Evolutionary conservation across 1,284 basidiomycete genomes (phyloP), one percentile per base, ranked within the genome.

Genomic region (Bjerkandera adusta): DNA sequence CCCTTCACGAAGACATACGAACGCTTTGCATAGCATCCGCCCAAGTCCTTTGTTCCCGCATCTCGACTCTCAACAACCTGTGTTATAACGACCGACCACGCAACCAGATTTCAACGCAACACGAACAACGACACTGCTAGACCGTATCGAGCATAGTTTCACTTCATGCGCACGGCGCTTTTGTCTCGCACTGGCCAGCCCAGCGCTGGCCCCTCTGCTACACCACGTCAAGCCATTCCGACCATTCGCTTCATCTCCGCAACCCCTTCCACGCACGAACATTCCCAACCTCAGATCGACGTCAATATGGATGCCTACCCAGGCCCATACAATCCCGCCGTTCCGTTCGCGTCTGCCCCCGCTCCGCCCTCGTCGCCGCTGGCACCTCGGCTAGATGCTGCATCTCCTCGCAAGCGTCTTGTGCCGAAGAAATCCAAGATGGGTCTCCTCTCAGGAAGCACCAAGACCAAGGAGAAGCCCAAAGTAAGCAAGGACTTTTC

Each of bases 361-460:
- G 61, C 22, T 51, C 57, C 1, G 60, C 67, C 1, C n/a, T n/a
- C n/a, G n/a, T 59, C 62, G 1, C 59, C 64, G 22, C 65, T 67
- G 25, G 56, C 60, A 21, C 68, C 67, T 63, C 50, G 68, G 57
- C 37, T 64, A 60, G 59, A 45, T 52, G 59, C 61, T 26, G 52
- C 62, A 7, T 53, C 60, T 5, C 60, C 68, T 0, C 72, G 75
- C 27, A 79, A 71, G 49, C 77, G 77, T 13, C 73, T 88, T 51
- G 79, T 87, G n/a, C 85, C 83, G 10, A 88, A 86, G 67, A 87
- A 86, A 61, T 82, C 79, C 4, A 87, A 81, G 56, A 72, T 87
- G 1, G 67, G 73, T 24, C 66, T 86, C 16, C 73, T 85, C 16
- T 66, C 65, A 43, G 56, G 68, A 51, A 54, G 63, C 48, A 41